These are phyloP conservation scores for Agaricus bisporus DNA, from an alignment of 768 basidiomycete genomes.

Conservation along the genomic window DNA sequence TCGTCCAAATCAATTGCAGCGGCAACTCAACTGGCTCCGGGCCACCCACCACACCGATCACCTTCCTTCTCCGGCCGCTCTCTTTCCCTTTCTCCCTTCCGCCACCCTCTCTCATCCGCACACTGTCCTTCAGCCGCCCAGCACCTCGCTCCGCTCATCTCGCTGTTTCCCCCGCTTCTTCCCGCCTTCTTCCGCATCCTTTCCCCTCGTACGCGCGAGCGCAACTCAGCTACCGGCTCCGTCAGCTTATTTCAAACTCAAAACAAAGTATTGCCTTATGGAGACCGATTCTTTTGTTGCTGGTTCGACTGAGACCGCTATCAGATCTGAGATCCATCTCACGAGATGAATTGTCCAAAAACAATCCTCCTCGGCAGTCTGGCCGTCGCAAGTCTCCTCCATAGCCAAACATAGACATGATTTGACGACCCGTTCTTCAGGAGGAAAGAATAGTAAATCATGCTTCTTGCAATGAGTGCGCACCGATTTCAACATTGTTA, in stretches of 20 bases:
- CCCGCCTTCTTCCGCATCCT: constrained; percentile 6
- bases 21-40: constrained; percentile 11
- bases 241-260: not conserved
- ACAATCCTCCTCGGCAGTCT: not conserved
- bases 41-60: constrained; percentile 1
- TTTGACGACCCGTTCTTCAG: not conserved
- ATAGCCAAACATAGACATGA: constrained; percentile 8
- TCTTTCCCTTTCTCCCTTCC: constrained; percentile 14
- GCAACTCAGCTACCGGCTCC: constrained; percentile 3
- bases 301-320: constrained; percentile 14
- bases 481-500: not conserved
- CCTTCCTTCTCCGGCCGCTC: constrained; percentile 5
- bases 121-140: constrained; percentile 11
- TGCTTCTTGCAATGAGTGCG: not conserved
- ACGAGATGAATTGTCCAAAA: constrained; percentile 4
- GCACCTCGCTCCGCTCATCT: constrained; percentile 5
- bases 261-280: not conserved
- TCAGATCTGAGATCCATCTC: constrained; percentile 16
- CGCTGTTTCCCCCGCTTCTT: constrained; percentile 3
- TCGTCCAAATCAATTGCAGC: constrained; percentile 9
- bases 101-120: constrained; percentile 15
- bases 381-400: constrained; percentile 5
- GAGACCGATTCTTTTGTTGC: constrained; percentile 18
- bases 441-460: not conserved
- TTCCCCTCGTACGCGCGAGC: not conserved